Percentiles rank a stretch among this genome's conserved stretches.
Evolutionary conservation across 2,329 filamentous ascomycete species (phyloP).

Genomic region (Alternaria solani): DNA sequence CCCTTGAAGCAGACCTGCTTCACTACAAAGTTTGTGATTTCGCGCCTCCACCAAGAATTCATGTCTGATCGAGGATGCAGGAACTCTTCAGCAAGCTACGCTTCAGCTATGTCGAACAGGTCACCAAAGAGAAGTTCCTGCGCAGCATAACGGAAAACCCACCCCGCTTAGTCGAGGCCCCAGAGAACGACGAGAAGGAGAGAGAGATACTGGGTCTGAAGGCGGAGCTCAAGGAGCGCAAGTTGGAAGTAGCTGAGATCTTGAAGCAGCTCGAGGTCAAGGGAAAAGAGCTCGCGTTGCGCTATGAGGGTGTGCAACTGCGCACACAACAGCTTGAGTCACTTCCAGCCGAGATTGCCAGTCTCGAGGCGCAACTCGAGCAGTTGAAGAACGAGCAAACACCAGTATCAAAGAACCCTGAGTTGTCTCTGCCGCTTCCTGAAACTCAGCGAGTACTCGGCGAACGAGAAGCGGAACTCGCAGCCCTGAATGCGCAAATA

Average conservation of each 20-base stretch:
- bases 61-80: conserved; percentile 44
- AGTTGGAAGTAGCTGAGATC: conserved; percentile 78
- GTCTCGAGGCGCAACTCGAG: conserved; percentile 60
- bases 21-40: conserved; percentile 74
- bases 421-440: conserved; percentile 54
- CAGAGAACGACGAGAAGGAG: conserved; percentile 70
- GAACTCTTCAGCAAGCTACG: conserved; percentile 95
- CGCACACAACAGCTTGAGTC: conserved; percentile 61
- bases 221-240: conserved; percentile 77
- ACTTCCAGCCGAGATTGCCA: conserved; percentile 62
- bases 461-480: conserved; percentile 52
- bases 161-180: conserved; percentile 80
- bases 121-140: conserved; percentile 98
- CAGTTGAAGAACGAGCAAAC: conserved; percentile 53
- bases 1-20: conserved; percentile 80
- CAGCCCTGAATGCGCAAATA: conserved; percentile 54
- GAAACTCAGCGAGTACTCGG: conserved; percentile 53
- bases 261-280: conserved; percentile 74
- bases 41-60: background rate
- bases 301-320: conserved; percentile 63
- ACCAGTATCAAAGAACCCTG: conserved; percentile 49
- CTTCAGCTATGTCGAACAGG: conserved; percentile 97
- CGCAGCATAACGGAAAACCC: conserved; percentile 90
- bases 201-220: conserved; percentile 74
- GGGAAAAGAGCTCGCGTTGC: conserved; percentile 66